Percentiles rank a stretch among this genome's conserved stretches.
Evolutionary conservation across 2,329 filamentous ascomycete genomes (phyloP).

Genomic region (Penicillium fuscoglaucum): DNA sequence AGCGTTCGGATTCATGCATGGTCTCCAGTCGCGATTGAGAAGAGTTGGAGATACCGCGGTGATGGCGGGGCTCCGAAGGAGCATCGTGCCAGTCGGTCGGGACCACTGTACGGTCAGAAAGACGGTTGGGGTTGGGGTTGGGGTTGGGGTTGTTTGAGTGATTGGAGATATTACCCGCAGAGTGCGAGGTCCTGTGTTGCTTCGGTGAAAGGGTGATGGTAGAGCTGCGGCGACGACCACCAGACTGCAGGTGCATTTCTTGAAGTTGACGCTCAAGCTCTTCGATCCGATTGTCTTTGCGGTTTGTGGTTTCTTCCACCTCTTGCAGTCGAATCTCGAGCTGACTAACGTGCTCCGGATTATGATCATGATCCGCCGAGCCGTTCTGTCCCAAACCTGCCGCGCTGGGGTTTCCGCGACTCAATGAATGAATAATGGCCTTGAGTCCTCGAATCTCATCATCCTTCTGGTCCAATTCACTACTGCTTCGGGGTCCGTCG

Average conservation of each 20-base stretch:
- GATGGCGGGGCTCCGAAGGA: slow-evolving; percentile 27
- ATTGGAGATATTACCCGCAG: slow-evolving; percentile 28
- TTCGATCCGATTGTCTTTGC: slow-evolving; percentile 72
- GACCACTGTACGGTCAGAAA: slow-evolving; percentile 47
- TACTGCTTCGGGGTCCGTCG: slow-evolving; percentile 52
- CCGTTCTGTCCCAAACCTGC: slow-evolving; percentile 34
- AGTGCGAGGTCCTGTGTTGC: slow-evolving; percentile 36
- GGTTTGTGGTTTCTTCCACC: slow-evolving; percentile 69
- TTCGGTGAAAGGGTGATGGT: slow-evolving; percentile 38
- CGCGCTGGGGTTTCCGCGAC: slow-evolving; percentile 56
- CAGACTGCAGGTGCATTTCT: slow-evolving; percentile 33
- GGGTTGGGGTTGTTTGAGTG: slow-evolving; percentile 33
- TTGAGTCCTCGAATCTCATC: slow-evolving; percentile 97
- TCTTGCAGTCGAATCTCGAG: slow-evolving; percentile 80
- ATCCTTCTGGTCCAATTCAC: slow-evolving; percentile 89
- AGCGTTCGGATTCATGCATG: slow-evolving; percentile 44
- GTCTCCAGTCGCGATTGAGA: slow-evolving; percentile 37
- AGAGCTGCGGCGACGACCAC: slow-evolving; percentile 34
- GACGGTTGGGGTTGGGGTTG: slow-evolving; percentile 18
- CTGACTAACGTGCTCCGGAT: slow-evolving; percentile 59
- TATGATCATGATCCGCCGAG: slow-evolving; percentile 40
- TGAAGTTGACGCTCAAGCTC: slow-evolving; percentile 81
- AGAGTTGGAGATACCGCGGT: slow-evolving; percentile 29
- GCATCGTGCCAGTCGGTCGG: slow-evolving; percentile 44
- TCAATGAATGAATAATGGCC: slow-evolving; percentile 95